Conservation (phyloP, 257 asterid genomes). For the Coffea eugenioides region DNA sequence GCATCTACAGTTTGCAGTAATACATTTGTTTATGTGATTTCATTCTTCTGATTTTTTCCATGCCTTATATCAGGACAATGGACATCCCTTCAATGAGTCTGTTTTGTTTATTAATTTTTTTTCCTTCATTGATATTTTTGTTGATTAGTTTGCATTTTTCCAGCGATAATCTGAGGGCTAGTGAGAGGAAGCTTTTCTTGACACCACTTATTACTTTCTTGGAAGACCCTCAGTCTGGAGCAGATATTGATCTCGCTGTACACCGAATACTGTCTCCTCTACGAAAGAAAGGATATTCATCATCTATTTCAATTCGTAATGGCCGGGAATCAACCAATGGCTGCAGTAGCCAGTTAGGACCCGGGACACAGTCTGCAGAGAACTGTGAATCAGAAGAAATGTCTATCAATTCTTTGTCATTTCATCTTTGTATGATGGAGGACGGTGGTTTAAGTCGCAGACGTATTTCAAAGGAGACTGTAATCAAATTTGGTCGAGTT, state of each 20-base stretch:
- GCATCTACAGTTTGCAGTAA: too few species aligned
- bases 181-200: slow-evolving; percentile 81
- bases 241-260: slow-evolving; percentile 69
- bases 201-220: slow-evolving; percentile 78
- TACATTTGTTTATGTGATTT: neutral
- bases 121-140: neutral
- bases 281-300: slow-evolving; percentile 41
- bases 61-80: neutral
- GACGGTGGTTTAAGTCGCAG: slow-evolving; percentile 58
- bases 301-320: slow-evolving; percentile 29
- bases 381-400: slow-evolving; percentile 45
- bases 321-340: slow-evolving; percentile 33
- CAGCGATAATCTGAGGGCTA: slow-evolving; percentile 41
- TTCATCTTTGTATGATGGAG: slow-evolving; percentile 64
- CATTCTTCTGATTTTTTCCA: neutral
- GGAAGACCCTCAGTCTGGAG: slow-evolving; percentile 73
- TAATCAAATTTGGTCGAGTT: slow-evolving; percentile 44
- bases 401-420: slow-evolving; percentile 55
- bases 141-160: slow-evolving; percentile 18
- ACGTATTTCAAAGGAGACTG: slow-evolving; percentile 63
- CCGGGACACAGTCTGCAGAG: slow-evolving; percentile 34
- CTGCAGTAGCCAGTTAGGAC: slow-evolving; percentile 35
- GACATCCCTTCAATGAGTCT: neutral
- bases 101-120: neutral
- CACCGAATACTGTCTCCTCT: slow-evolving; percentile 61